These are phyloP conservation scores for Populus hybrid DNA, from an alignment of 441 rosid species.

Conservation along the genomic window DNA sequence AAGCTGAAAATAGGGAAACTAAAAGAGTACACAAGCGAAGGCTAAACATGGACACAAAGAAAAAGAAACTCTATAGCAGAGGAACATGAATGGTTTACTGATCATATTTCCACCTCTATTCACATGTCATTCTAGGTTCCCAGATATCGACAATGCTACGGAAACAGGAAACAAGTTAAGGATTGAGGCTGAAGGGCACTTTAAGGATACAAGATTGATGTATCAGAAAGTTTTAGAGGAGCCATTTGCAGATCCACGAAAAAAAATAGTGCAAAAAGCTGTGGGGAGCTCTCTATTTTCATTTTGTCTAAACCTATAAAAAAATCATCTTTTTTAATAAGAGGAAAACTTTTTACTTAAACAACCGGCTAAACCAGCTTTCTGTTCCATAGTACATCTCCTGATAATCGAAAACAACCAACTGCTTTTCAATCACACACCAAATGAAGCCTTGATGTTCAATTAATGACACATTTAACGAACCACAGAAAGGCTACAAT, in stretches of 20 bases:
- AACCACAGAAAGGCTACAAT: not conserved
- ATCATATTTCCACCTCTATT: too few species aligned
- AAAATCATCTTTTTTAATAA: not conserved
- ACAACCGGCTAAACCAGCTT: conserved; percentile 1
- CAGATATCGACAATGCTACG: too few species aligned
- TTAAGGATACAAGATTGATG: too few species aligned
- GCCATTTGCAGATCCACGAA: not conserved
- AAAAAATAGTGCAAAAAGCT: not conserved
- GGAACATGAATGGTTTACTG: not conserved
- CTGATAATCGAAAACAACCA: not conserved
- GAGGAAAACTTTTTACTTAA: not conserved
- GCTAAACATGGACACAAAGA: not conserved
- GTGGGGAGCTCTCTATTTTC: not conserved
- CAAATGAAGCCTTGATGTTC: not conserved
- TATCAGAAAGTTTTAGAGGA: too few species aligned
- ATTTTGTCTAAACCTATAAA: not conserved
- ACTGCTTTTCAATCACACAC: not conserved
- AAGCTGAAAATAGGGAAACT: not conserved
- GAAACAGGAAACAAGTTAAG: too few species aligned
- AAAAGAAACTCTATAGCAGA: not conserved
- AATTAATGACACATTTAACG: conserved; percentile 11
- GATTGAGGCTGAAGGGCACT: too few species aligned
- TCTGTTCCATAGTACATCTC: not conserved
- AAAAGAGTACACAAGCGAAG: not conserved
- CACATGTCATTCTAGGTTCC: too few species aligned